Evolutionary conservation across 2,329 filamentous ascomycete genomes (phyloP), one percentile per base, ranked within the genome.

Genomic region (Emergomyces africanus): DNA sequence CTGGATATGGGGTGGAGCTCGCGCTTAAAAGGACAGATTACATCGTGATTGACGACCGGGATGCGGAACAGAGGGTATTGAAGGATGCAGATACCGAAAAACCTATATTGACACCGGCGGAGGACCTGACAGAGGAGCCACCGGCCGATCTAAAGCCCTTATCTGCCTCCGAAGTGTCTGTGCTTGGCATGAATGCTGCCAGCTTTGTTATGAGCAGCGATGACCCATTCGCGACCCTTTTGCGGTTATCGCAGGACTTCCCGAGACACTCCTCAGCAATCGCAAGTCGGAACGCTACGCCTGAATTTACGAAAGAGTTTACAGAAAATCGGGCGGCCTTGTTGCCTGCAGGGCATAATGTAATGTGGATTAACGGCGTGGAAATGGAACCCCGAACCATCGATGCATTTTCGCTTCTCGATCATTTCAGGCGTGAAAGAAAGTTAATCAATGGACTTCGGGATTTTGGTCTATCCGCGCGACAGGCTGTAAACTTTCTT

Each of bases 1-100:
- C 86, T 67, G 94, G 94, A 5, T 99, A 97, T 71, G 94, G 94
- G 28, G 90, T 97, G 0, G 90, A 95, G 69, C 80, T 99, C 55
- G 89, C 90, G 23, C 77, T 99, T 61, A 99, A 99, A 75, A 81
- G 89, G 63, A 99, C 94, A 0, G 94, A 99, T 70, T 99, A 99
- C 69, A 97, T 99, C 66, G 94, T 99, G 60, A 96, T 99, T 68
- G 94, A 99, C 71, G 94, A 99, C 70, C 85, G 94, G 54, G 84
- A 89, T 65, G 81, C 83, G 20, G 71, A 71, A 59, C 64, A 73
- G 58, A 66, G 66, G 50, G 66, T 66, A 23, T 62, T 66, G 14
- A 63, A 64, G n/a, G 59, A 63, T 25, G 74, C 77, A 66, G 66
- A 72, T 50, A 72, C 77, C 18, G 59, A 63, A 0, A 59, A 61